phyloP scores from a whole-genome alignment of 2,329 filamentous ascomycete species.

The Davidsoniella australis region DNA sequence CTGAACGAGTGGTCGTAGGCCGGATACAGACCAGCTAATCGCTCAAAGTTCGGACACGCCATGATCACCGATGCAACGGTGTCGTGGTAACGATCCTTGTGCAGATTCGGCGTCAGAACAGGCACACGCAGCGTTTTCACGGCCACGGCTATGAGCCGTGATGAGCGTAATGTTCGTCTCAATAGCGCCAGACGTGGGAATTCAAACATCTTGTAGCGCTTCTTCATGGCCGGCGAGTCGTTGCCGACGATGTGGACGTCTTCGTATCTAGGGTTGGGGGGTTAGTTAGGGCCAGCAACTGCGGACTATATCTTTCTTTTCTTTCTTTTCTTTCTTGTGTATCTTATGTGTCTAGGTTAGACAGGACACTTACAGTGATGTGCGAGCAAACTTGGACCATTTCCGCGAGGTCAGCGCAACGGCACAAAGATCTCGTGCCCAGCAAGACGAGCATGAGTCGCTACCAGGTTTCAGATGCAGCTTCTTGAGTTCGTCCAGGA shows the following conservation, averaged over 20 bases:
- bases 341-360: not conserved
- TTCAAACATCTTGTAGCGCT: constrained; percentile 36
- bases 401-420: constrained; percentile 33
- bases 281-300: no score
- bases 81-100: constrained; percentile 35
- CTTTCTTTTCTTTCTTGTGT: no score
- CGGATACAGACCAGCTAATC: constrained; percentile 35
- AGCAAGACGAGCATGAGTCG: constrained; percentile 44
- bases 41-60: constrained; percentile 48
- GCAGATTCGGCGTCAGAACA: constrained; percentile 24
- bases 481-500: constrained; percentile 35
- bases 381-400: constrained; percentile 33
- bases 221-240: constrained; percentile 39
- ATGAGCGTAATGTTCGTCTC: constrained; percentile 37
- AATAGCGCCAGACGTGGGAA: constrained; percentile 38
- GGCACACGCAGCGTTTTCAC: constrained; percentile 43
- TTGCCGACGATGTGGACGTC: constrained; percentile 40
- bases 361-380: constrained; percentile 29
- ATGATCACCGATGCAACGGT: constrained; percentile 43
- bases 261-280: constrained; percentile 28
- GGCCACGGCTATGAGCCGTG: constrained; percentile 33
- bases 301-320: not conserved
- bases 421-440: constrained; percentile 42
- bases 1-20: constrained; percentile 38
- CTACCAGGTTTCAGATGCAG: constrained; percentile 31